Percentiles rank a stretch among this genome's conserved stretches.
Evolutionary conservation across 2,329 filamentous ascomycete species (phyloP).

Genomic region (Diatrype stigma): DNA sequence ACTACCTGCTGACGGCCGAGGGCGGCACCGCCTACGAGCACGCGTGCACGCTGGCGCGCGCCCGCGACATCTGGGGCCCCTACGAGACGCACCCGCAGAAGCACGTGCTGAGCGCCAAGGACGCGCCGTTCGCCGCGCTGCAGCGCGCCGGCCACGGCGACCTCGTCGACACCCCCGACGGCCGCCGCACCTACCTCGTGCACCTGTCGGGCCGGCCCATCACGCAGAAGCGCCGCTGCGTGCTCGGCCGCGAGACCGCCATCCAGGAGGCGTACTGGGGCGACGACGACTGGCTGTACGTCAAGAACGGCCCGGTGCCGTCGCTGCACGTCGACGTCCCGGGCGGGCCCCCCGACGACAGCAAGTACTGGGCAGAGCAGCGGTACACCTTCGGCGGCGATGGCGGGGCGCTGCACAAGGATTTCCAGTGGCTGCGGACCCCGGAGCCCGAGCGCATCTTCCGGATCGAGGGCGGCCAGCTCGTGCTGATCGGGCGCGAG

Average conservation of each 20-base stretch:
- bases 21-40: conserved; percentile 59
- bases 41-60: conserved; percentile 54
- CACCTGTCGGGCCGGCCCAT: conserved; percentile 49
- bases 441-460: conserved; percentile 53
- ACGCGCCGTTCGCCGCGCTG: conserved; percentile 43
- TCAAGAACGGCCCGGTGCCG: conserved; percentile 54
- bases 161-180: conserved; percentile 50
- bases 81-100: conserved; percentile 58
- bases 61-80: conserved; percentile 52
- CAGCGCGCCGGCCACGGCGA: conserved; percentile 52
- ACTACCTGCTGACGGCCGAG: conserved; percentile 57
- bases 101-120: conserved; percentile 51
- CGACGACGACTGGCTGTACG: conserved; percentile 59
- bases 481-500: conserved; percentile 48
- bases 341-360: conserved; percentile 42
- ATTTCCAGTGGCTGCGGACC: conserved; percentile 56
- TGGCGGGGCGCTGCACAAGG: conserved; percentile 39
- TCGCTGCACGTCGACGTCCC: conserved; percentile 50
- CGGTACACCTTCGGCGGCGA: conserved; percentile 41
- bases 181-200: conserved; percentile 46
- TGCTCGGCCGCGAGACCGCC: conserved; percentile 51
- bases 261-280: conserved; percentile 59
- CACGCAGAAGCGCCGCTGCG: conserved; percentile 47
- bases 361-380: conserved; percentile 45
- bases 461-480: conserved; percentile 31